phyloP scores from a whole-genome alignment of 164 flowering plant genomes.

The Magnolia kwangsiensis region DNA sequence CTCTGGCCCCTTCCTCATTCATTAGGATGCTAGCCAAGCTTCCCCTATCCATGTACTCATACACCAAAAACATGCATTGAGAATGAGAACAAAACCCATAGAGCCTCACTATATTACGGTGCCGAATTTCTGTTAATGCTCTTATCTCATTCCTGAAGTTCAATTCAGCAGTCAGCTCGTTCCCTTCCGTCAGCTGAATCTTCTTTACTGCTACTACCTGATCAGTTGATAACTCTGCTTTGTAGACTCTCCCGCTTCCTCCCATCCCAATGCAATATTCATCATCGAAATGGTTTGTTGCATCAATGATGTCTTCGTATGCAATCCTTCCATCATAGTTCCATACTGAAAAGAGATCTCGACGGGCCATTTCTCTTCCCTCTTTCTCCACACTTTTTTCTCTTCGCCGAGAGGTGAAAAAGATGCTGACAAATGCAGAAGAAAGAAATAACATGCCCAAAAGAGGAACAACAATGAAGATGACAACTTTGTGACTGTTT shows the following conservation, averaged over 20 bases:
- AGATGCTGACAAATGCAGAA: not conserved
- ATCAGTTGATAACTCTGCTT: constrained; percentile 5
- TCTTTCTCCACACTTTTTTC: not conserved
- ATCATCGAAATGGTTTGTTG: not conserved
- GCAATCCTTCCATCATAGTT: not conserved
- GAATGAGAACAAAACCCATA: constrained; percentile 6
- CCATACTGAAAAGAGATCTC: not conserved
- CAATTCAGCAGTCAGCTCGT: not conserved
- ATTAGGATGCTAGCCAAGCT: not conserved
- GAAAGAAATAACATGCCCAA: not conserved
- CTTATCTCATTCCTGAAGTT: constrained; percentile 3
- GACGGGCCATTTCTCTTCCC: not conserved
- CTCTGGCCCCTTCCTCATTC: not conserved
- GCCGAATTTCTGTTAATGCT: constrained; percentile 2
- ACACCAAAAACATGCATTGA: constrained; percentile 1
- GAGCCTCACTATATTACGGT: constrained; percentile 7
- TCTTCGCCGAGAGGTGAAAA: not conserved
- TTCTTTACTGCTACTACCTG: constrained; percentile 8
- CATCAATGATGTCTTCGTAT: constrained; percentile 5
- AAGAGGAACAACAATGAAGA: not conserved
- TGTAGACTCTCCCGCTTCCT: constrained; percentile 9
- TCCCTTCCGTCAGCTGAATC: not conserved
- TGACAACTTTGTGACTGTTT: not conserved
- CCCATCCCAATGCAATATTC: not conserved
- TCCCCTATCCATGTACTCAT: constrained; percentile 5